A percentile compares a stretch with the other conserved stretches of the same genome.
These are phyloP conservation scores for Skeletonema tropicum DNA, from an alignment of 108 stramenopile genomes.

Conservation along the genomic window DNA sequence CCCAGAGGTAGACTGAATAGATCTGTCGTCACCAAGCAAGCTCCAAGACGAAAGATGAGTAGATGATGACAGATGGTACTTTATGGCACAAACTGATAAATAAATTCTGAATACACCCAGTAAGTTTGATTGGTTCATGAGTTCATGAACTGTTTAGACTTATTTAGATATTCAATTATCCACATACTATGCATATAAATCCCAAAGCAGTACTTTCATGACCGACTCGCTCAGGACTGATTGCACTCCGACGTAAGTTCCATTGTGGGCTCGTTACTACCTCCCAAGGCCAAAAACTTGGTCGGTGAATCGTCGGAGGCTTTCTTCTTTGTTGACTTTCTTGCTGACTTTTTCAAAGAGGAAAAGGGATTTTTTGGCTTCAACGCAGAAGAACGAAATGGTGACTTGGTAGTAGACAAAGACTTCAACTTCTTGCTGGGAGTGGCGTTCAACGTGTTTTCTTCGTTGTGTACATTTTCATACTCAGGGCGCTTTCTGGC, in stretches of 20 bases:
- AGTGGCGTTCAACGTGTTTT: neutral
- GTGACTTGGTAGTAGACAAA: neutral
- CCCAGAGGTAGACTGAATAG: too few species aligned
- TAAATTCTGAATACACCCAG: too few species aligned
- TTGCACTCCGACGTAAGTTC: conserved; percentile 2
- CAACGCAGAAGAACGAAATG: neutral
- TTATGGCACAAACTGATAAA: too few species aligned
- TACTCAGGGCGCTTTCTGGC: neutral
- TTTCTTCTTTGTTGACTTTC: neutral
- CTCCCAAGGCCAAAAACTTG: neutral
- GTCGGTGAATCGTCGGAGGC: neutral
- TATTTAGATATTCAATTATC: neutral
- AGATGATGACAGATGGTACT: too few species aligned
- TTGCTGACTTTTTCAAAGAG: neutral
- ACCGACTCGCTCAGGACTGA: neutral
- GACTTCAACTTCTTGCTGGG: neutral
- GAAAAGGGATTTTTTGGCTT: neutral
- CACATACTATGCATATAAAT: neutral
- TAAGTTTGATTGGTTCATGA: too few species aligned
- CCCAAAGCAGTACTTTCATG: neutral
- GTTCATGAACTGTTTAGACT: neutral
- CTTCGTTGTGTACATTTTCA: neutral
- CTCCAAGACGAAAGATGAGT: too few species aligned
- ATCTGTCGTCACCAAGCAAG: too few species aligned
- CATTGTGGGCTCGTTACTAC: neutral